These are phyloP conservation scores for Houttuynia cordata DNA, from an alignment of 164 flowering plant genomes.

Conservation along the genomic window DNA sequence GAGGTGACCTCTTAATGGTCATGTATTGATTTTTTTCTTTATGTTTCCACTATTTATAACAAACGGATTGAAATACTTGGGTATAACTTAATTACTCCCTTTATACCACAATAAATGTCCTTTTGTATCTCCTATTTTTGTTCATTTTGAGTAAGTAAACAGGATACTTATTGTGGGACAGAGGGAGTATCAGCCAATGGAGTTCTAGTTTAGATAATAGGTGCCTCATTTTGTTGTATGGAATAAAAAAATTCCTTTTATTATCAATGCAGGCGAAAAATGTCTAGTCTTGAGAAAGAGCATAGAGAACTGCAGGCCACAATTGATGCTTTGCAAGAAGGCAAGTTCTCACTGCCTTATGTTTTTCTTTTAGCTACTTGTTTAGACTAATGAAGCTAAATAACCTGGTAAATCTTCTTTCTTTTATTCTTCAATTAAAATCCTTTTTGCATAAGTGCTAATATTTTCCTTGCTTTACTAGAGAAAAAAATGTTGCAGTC, in stretches of 20 bases:
- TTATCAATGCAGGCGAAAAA: constrained; percentile 50
- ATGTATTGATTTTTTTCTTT: too few relatives aligned
- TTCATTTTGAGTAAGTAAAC: too few relatives aligned
- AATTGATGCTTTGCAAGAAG: constrained; percentile 84
- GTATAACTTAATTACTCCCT: too few relatives aligned
- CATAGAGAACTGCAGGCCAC: constrained; percentile 72
- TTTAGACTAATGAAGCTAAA: neutral
- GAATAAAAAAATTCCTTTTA: neutral
- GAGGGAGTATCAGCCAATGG: too few relatives aligned
- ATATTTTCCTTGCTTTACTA: constrained; percentile 8
- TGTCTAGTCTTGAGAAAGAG: constrained; percentile 71
- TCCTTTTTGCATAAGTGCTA: neutral
- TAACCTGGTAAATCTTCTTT: too few relatives aligned
- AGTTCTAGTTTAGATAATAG: too few relatives aligned
- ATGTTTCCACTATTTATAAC: too few relatives aligned
- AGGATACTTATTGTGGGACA: too few relatives aligned
- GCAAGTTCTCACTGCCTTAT: constrained; percentile 17
- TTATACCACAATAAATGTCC: too few relatives aligned
- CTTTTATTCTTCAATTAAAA: neutral
- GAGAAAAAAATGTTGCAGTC: constrained; percentile 73
- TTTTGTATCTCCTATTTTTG: too few relatives aligned
- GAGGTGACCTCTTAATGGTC: too few relatives aligned
- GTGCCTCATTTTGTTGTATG: neutral
- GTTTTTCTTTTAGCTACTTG: neutral
- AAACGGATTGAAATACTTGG: too few relatives aligned